Conservation (phyloP, 345 rosid species). For the Punica granatum region DNA sequence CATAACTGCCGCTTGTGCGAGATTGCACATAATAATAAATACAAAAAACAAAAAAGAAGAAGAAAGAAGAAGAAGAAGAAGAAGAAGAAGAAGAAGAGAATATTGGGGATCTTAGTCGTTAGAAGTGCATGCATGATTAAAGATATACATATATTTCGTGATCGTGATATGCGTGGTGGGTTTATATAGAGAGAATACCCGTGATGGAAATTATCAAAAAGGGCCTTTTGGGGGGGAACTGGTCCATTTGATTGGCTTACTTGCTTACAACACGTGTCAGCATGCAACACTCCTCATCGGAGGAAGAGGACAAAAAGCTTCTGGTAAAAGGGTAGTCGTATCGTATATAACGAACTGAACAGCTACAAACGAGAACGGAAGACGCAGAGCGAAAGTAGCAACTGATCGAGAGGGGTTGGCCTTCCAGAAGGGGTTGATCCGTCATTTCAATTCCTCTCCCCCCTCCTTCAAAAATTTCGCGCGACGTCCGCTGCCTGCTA, state of each 20-base stretch:
- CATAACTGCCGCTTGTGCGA: too few relatives aligned
- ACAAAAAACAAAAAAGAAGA: too few relatives aligned
- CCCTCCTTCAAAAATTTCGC: neutral
- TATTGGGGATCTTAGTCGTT: too few relatives aligned
- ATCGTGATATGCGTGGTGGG: too few relatives aligned
- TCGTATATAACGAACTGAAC: too few relatives aligned
- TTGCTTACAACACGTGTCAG: neutral
- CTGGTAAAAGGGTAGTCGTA: neutral
- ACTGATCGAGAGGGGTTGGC: too few relatives aligned
- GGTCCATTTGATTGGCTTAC: neutral
- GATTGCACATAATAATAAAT: too few relatives aligned
- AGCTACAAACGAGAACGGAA: neutral
- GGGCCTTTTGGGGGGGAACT: neutral
- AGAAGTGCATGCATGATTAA: too few relatives aligned
- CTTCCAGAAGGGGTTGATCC: neutral
- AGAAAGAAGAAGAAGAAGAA: too few relatives aligned
- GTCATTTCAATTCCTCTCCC: too few relatives aligned
- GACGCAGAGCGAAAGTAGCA: neutral
- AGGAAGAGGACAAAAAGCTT: neutral
- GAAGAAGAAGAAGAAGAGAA: too few relatives aligned
- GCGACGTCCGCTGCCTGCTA: neutral
- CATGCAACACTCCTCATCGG: neutral
- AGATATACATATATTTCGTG: too few relatives aligned
- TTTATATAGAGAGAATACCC: neutral
- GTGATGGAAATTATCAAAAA: neutral